Base-by-base conservation (phyloP, 75 land plant genomes). In the Isoetes taiwanensis region DNA sequence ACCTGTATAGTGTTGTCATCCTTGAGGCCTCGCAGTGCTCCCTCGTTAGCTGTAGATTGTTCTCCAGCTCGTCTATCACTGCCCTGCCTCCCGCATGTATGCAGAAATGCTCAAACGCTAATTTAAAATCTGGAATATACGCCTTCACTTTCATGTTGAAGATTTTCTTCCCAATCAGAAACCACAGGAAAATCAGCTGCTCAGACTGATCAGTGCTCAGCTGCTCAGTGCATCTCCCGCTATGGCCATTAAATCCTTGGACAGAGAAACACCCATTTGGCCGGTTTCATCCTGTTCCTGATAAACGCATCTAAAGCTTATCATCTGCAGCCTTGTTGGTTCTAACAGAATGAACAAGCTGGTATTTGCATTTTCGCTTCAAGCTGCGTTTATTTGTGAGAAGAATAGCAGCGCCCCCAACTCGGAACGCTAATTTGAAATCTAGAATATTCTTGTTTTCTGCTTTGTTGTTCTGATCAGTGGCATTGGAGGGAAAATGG, bases 381-480 rank as follows among this genome's bases (percentile, higher is more conserved):
- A 19, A 6, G n/a, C 21, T 4, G 50, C 50, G n/a, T 6, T 23
- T 5, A 16, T 46, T 46, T 4, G 50, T 46, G n/a, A 46, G 50
- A 5, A 46, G 50, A 5, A 46, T 6, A 5, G 50, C 50, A n/a
- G 50, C 6, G 6, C 50, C 50, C 5, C 50, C 50, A 16, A 46
- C 25, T 4, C 50, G 50, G 50, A 46, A 46, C 12, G n/a, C n/a
- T n/a, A n/a, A n/a, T n/a, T n/a, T n/a, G n/a, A n/a, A n/a, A n/a
- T n/a, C n/a, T n/a, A n/a, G n/a, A n/a, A n/a, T n/a, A n/a, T n/a
- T n/a, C n/a, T 75, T 5, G 70, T 72, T 42, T 69, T 76, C 20
- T 31, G 61, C 58, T 84, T 87, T n/a, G 66, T 87, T 9, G 62
- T 80, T 5, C 1, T 84, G 24, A 69, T 80, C 3, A 43, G 29